Evolutionary conservation across 495 filamentous ascomycete species (phyloP).

Genomic region (Aspergillus funiculosus): DNA sequence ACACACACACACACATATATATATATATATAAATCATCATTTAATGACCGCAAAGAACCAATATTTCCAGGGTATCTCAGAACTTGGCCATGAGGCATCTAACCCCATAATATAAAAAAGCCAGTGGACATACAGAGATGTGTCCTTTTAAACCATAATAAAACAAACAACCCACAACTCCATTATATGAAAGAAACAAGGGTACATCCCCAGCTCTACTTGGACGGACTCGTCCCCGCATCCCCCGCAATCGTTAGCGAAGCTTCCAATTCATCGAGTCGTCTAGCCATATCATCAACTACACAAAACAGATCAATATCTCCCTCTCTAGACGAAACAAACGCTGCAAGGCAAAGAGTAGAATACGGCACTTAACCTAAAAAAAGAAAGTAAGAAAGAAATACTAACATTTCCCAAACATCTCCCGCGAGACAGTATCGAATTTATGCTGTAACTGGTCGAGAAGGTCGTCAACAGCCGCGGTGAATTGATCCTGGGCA

Average conservation of each 20-base stretch:
- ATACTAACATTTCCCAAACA: slow-evolving; percentile 78
- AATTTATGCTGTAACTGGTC: slow-evolving; percentile 82
- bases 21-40: too few species aligned
- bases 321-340: not conserved
- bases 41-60: too few species aligned
- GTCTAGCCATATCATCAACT: slow-evolving; percentile 96
- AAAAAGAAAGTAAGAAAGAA: not conserved
- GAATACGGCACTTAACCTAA: not conserved
- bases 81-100: too few species aligned
- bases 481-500: slow-evolving; percentile 59
- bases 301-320: slow-evolving; percentile 5
- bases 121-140: too few species aligned
- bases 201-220: slow-evolving; percentile 17
- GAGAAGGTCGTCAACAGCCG: slow-evolving; percentile 77
- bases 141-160: too few species aligned
- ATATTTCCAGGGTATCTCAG: too few species aligned
- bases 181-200: too few species aligned
- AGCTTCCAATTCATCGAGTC: slow-evolving; percentile 81
- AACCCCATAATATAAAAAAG: too few species aligned
- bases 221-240: slow-evolving; percentile 7
- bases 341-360: not conserved
- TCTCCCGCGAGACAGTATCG: slow-evolving; percentile 68
- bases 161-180: too few species aligned
- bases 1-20: too few species aligned
- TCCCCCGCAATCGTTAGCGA: slow-evolving; percentile 34